Percentiles rank a stretch among this genome's conserved stretches.
Evolutionary conservation across 352 stramenopile genomes (phyloP).

Genomic region (Phytopythium boreale): DNA sequence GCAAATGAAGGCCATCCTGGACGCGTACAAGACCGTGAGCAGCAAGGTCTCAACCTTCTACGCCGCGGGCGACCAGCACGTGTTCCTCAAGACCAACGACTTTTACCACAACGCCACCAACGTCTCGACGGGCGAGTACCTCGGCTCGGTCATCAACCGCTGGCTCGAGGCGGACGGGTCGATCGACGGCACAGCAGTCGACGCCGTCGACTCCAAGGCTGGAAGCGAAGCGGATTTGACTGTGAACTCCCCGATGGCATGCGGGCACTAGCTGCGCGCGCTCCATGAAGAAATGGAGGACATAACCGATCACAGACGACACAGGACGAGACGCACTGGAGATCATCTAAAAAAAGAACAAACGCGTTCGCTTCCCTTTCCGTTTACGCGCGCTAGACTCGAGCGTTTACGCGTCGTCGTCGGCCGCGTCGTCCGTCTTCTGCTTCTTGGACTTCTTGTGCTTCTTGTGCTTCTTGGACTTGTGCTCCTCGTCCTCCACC

Average conservation of each 20-base stretch:
- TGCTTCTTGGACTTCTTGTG: slow-evolving; percentile 56
- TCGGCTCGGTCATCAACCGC: slow-evolving; percentile 20
- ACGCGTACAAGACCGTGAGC: slow-evolving; percentile 24
- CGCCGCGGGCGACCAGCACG: slow-evolving; percentile 22
- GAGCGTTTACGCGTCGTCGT: slow-evolving; percentile 10
- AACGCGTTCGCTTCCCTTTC: slow-evolving; percentile 7
- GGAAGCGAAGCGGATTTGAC: background rate
- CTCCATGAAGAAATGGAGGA: background rate
- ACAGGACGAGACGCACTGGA: background rate
- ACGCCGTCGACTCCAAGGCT: background rate
- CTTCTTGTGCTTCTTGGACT: slow-evolving; percentile 61
- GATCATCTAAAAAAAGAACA: background rate
- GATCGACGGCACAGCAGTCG: slow-evolving; percentile 3
- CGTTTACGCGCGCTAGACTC: background rate
- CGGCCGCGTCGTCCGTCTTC: slow-evolving; percentile 26
- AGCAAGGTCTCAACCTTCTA: slow-evolving; percentile 27
- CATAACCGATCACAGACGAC: background rate
- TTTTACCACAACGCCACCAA: slow-evolving; percentile 12
- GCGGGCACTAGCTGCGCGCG: too few relatives aligned
- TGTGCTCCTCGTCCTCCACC: slow-evolving; percentile 52
- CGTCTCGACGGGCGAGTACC: slow-evolving; percentile 14
- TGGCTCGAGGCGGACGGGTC: slow-evolving; percentile 17
- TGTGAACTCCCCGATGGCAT: too few relatives aligned
- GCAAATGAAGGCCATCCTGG: slow-evolving; percentile 25
- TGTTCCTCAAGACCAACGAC: slow-evolving; percentile 20